These are phyloP conservation scores for Solanum hybrid DNA, from an alignment of 305 asterid species.

Conservation along the genomic window DNA sequence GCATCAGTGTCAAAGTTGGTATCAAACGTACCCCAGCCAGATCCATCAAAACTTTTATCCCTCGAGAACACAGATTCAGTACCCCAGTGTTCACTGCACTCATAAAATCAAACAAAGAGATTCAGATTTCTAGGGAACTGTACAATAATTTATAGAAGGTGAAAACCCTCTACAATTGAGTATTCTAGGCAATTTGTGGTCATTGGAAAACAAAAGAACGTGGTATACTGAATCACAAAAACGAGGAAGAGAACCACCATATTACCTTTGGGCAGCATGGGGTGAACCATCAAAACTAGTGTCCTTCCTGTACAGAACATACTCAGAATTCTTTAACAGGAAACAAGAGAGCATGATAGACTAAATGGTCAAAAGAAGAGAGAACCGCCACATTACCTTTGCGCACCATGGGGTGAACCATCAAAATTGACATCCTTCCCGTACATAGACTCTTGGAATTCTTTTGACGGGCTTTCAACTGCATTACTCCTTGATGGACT, in stretches of 20 bases:
- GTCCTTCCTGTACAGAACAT: conserved; percentile 6
- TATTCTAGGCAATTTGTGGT: not conserved
- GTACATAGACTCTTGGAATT: conserved; percentile 31
- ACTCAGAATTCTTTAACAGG: conserved; percentile 27
- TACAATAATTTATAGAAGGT: not conserved
- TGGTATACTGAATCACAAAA: not conserved
- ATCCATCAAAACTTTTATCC: conserved; percentile 60
- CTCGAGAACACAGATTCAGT: conserved; percentile 54
- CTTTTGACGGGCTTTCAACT: conserved; percentile 50
- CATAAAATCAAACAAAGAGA: not conserved
- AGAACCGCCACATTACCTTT: conserved; percentile 35
- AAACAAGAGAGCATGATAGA: not conserved
- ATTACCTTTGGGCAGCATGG: conserved; percentile 59
- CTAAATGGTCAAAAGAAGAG: not conserved
- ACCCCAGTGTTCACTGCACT: conserved; percentile 62
- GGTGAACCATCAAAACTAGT: conserved; percentile 54
- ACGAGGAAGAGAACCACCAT: conserved; percentile 2
- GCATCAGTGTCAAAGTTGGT: conserved; percentile 57
- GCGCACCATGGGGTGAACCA: conserved; percentile 70
- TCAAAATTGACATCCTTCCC: conserved; percentile 35
- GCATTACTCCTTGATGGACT: conserved; percentile 58
- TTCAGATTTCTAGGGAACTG: not conserved
- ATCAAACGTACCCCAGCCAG: conserved; percentile 76
- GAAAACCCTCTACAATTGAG: not conserved
- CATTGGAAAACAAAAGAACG: not conserved